A percentile compares a stretch with the other conserved stretches of the same genome.
phyloP scores from a whole-genome alignment of 2,329 filamentous ascomycete species.

The Chaetoscypha palmicola region DNA sequence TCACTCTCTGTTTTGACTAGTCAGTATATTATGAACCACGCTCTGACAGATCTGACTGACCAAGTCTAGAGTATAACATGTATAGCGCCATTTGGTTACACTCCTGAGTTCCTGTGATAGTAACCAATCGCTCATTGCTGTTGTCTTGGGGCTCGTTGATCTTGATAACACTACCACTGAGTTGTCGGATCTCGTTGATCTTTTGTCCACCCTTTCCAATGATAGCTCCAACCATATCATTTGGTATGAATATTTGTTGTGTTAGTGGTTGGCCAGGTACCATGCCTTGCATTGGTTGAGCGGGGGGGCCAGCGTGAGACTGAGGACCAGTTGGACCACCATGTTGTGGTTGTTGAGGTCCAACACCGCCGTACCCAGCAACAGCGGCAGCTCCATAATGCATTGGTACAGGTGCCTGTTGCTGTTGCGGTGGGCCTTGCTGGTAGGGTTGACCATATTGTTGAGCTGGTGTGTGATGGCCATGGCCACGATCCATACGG shows the following conservation, averaged over 20 bases:
- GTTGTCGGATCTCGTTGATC: slow-evolving; percentile 97
- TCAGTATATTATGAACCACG: slow-evolving; percentile 4
- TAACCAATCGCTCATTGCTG: slow-evolving; percentile 95
- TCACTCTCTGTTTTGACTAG: slow-evolving; percentile 72
- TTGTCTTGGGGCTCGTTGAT: slow-evolving; percentile 99
- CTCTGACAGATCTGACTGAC: slow-evolving; percentile 43
- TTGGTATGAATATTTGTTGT: slow-evolving; percentile 98
- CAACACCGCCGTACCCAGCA: slow-evolving; percentile 68
- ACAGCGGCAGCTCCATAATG: slow-evolving; percentile 65
- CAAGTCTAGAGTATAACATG: slow-evolving; percentile 96
- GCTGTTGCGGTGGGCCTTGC: slow-evolving; percentile 46
- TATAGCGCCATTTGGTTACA: slow-evolving; percentile 99
- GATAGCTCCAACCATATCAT: slow-evolving; percentile 98
- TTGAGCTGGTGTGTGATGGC: slow-evolving; percentile 63
- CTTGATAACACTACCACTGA: slow-evolving; percentile 97
- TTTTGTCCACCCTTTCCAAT: slow-evolving; percentile 98
- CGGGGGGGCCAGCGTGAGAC: slow-evolving; percentile 61
- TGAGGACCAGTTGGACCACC: slow-evolving; percentile 58
- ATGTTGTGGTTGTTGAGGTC: slow-evolving; percentile 69
- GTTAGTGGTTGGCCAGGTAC: slow-evolving; percentile 80
- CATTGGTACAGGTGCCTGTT: slow-evolving; percentile 53
- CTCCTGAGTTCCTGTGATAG: slow-evolving; percentile 94
- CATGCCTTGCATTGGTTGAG: slow-evolving; percentile 67
- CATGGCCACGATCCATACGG: slow-evolving; percentile 61
- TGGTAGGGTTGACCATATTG: slow-evolving; percentile 60